Conservation (phyloP, 805 yeast species). For the Kazachstania psychrophila region DNA sequence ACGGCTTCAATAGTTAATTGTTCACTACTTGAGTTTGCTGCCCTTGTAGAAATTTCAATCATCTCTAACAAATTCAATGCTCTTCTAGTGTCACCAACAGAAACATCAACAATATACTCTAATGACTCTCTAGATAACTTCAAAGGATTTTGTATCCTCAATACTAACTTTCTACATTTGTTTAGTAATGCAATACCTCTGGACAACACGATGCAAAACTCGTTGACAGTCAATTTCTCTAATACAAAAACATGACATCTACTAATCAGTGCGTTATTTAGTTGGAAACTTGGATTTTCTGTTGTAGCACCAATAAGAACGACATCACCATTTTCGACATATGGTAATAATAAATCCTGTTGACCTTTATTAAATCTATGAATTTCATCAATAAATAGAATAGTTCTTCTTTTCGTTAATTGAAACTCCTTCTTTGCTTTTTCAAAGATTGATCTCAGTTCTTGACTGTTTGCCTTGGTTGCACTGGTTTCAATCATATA, state of each 20-base stretch:
- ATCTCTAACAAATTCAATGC: conserved; percentile 77
- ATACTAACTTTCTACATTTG: conserved; percentile 45
- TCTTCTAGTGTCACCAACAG: conserved; percentile 84
- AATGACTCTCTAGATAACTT: conserved; percentile 48
- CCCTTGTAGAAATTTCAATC: conserved; percentile 61
- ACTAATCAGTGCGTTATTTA: conserved; percentile 74
- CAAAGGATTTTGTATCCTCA: conserved; percentile 32
- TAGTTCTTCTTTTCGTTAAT: conserved; percentile 44
- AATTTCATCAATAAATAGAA: conserved; percentile 84
- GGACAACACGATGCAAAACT: conserved; percentile 43
- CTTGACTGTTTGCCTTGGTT: conserved; percentile 48
- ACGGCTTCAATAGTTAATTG: conserved; percentile 21
- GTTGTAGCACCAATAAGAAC: conserved; percentile 94
- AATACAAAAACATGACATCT: conserved; percentile 76
- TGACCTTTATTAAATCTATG: conserved; percentile 81
- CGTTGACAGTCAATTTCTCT: conserved; percentile 40
- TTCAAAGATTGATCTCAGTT: conserved; percentile 53
- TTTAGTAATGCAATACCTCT: conserved; percentile 55
- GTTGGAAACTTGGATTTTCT: conserved; percentile 80
- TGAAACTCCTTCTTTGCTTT: conserved; percentile 30
- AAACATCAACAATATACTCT: conserved; percentile 58
- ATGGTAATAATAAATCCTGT: conserved; percentile 79
- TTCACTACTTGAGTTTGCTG: conserved; percentile 8
- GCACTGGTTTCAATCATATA: conserved; percentile 78
- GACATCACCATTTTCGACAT: conserved; percentile 74